A percentile compares a stretch with the other conserved stretches of the same genome.
Evolutionary conservation across 2,329 filamentous ascomycete species (phyloP).

Genomic region (Talaromyces sp.): DNA sequence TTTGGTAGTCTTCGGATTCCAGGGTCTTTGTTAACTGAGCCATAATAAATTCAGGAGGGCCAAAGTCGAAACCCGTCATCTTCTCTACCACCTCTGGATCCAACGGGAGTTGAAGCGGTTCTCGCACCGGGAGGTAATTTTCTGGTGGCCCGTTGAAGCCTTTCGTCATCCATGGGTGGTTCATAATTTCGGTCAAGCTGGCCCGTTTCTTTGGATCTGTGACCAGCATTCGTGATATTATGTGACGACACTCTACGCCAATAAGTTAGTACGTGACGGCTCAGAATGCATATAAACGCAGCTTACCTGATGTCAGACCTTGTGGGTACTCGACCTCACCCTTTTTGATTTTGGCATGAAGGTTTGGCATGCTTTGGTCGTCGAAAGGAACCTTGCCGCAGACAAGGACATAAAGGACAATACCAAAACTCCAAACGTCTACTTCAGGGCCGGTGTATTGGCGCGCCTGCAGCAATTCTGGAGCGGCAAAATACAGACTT

Average conservation of each 20-base stretch:
- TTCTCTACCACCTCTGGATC: constrained; percentile 80
- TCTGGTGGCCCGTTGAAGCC: constrained; percentile 83
- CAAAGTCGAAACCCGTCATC: constrained; percentile 99
- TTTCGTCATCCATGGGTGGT: constrained; percentile 92
- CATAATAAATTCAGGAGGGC: constrained; percentile 76
- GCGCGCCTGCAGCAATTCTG: constrained; percentile 86
- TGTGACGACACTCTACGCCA: constrained; percentile 76
- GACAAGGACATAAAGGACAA: constrained; percentile 93
- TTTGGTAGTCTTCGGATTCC: constrained; percentile 90
- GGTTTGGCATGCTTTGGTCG: constrained; percentile 96
- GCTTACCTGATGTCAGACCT: constrained; percentile 82
- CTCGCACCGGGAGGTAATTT: constrained; percentile 78
- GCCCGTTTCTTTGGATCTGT: constrained; percentile 87
- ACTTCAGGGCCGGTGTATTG: constrained; percentile 96
- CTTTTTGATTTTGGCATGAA: constrained; percentile 99
- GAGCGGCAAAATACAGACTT: constrained; percentile 95
- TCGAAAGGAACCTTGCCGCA: constrained; percentile 98
- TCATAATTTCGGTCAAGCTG: constrained; percentile 86
- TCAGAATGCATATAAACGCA: constrained; percentile 14
- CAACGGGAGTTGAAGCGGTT: constrained; percentile 79
- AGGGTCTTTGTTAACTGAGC: constrained; percentile 79
- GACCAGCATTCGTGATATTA: constrained; percentile 92
- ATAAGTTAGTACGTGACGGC: constrained; percentile 35
- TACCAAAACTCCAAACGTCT: constrained; percentile 98
- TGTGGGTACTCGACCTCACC: constrained; percentile 92